Evolutionary conservation across 768 basidiomycete species (phyloP).

Genomic region (Antrodiella citrinella): DNA sequence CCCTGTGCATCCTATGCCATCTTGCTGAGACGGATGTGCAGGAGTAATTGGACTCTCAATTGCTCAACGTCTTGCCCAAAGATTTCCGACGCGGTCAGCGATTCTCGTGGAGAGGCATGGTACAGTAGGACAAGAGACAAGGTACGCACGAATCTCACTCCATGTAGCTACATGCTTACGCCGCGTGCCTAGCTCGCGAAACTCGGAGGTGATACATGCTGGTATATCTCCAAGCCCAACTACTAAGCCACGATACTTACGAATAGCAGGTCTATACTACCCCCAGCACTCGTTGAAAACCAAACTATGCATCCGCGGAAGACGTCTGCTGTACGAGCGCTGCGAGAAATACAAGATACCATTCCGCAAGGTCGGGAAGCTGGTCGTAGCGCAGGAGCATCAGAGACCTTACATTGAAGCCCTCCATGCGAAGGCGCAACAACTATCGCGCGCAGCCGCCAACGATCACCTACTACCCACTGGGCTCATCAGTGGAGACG

Average conservation of each 20-base stretch:
- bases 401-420: slow-evolving; percentile 66
- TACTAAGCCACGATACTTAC: not conserved
- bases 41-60: slow-evolving; percentile 84
- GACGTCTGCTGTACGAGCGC: slow-evolving; percentile 73
- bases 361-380: slow-evolving; percentile 73
- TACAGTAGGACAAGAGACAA: slow-evolving; percentile 78
- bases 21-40: no score
- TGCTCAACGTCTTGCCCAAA: slow-evolving; percentile 61
- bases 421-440: slow-evolving; percentile 55
- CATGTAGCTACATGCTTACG: not conserved
- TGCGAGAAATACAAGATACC: slow-evolving; percentile 60
- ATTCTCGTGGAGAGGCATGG: slow-evolving; percentile 75
- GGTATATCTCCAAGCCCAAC: slow-evolving; percentile 32
- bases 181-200: slow-evolving; percentile 59
- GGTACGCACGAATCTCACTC: slow-evolving; percentile 32
- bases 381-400: slow-evolving; percentile 69
- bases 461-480: slow-evolving; percentile 52
- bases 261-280: slow-evolving; percentile 66
- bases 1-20: no score
- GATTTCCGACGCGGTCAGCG: slow-evolving; percentile 61
- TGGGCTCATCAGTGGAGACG: slow-evolving; percentile 55
- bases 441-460: slow-evolving; percentile 33
- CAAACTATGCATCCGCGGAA: slow-evolving; percentile 75
- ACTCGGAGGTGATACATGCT: slow-evolving; percentile 93
- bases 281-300: slow-evolving; percentile 81